phyloP scores from a whole-genome alignment of 2,329 filamentous ascomycete species.

The Fusarium papillatum region DNA sequence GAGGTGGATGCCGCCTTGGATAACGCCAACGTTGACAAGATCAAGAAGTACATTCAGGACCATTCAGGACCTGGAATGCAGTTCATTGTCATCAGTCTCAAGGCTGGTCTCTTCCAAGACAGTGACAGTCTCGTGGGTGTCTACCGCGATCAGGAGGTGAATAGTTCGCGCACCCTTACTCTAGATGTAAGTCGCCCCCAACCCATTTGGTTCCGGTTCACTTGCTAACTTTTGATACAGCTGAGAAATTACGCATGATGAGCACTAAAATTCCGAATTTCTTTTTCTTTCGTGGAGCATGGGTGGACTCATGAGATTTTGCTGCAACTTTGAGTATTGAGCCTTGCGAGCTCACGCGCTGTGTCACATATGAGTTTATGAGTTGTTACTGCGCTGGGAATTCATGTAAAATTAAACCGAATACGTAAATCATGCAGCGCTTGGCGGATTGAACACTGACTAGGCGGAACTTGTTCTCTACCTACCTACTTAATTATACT shows the following conservation, averaged over 20 bases:
- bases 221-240: constrained; percentile 38
- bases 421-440: constrained; percentile 3
- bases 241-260: constrained; percentile 51
- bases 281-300: constrained; percentile 14
- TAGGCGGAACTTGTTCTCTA: neutral
- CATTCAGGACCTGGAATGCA: constrained; percentile 98
- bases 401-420: neutral
- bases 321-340: constrained; percentile 6
- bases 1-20: constrained; percentile 99
- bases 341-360: constrained; percentile 6
- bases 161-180: constrained; percentile 91
- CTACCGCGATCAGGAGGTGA: constrained; percentile 94
- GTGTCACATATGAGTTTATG: constrained; percentile 17
- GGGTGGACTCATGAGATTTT: constrained; percentile 15
- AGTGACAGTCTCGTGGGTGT: constrained; percentile 96
- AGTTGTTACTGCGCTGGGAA: constrained; percentile 9
- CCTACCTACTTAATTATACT: neutral
- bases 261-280: neutral
- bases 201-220: neutral
- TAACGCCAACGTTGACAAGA: constrained; percentile 95
- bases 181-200: constrained; percentile 82
- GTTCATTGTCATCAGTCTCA: constrained; percentile 97
- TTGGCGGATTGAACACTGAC: neutral
- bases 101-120: constrained; percentile 95
- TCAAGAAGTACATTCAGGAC: constrained; percentile 95